Evolutionary conservation across 352 stramenopile genomes (phyloP).

Genomic region (Phytopythium litorale): DNA sequence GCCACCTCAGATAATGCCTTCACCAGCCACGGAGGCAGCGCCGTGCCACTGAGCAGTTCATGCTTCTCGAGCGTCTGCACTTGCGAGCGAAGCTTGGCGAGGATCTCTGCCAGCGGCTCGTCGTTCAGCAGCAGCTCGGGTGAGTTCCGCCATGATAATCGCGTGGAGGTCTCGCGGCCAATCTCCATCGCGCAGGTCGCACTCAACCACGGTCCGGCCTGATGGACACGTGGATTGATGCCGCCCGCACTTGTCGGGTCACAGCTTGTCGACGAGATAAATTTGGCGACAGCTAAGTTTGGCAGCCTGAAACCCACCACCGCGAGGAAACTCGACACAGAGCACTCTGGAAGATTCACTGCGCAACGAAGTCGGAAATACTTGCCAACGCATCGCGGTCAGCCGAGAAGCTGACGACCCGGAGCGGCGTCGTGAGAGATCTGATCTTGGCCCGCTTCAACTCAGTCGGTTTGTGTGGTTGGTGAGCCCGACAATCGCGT

Average conservation of each 20-base stretch:
- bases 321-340: neutral
- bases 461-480: neutral
- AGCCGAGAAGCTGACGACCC: neutral
- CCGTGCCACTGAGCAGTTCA: conserved; percentile 65
- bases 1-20: conserved; percentile 75
- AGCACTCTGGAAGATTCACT: neutral
- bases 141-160: conserved; percentile 56
- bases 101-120: conserved; percentile 72
- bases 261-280: neutral
- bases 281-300: conserved; percentile 2
- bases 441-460: neutral
- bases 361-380: neutral
- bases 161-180: conserved; percentile 35
- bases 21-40: conserved; percentile 64
- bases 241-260: neutral
- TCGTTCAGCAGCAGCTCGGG: conserved; percentile 79
- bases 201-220: neutral
- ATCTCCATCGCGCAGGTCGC: conserved; percentile 17
- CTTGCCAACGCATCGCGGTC: neutral
- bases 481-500: too few species aligned
- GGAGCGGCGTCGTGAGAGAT: neutral
- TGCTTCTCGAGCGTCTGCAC: conserved; percentile 73
- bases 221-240: neutral
- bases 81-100: conserved; percentile 58
- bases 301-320: neutral